A percentile compares a stretch with the other conserved stretches of the same genome.
Evolutionary conservation across 2,329 filamentous ascomycete genomes (phyloP).

Genomic region (Cadophora gregata): DNA sequence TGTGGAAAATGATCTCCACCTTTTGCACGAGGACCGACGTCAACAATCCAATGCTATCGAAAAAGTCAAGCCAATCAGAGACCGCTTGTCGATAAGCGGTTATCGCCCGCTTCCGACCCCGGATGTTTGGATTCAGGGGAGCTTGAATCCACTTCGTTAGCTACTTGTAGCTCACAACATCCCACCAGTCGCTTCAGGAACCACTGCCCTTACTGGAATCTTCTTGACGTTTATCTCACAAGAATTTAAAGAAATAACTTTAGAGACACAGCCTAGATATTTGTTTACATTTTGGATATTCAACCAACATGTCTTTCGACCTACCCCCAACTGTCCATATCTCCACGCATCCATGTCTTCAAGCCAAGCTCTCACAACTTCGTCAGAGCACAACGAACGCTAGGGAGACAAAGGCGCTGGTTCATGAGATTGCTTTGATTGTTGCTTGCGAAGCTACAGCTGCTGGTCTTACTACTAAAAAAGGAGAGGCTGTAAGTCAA

Average conservation of each 20-base stretch:
- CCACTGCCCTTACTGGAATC: background rate
- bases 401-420: constrained; percentile 78
- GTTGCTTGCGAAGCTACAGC: constrained; percentile 83
- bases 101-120: constrained; percentile 20
- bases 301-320: constrained; percentile 41
- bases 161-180: constrained; percentile 11
- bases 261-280: background rate
- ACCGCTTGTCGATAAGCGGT: constrained; percentile 22
- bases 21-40: constrained; percentile 17
- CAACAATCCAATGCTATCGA: constrained; percentile 2
- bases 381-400: constrained; percentile 74
- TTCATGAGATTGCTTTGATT: constrained; percentile 86
- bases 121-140: constrained; percentile 19
- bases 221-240: background rate
- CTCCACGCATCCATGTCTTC: constrained; percentile 84
- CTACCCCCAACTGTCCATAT: constrained; percentile 73
- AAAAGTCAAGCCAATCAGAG: constrained; percentile 18
- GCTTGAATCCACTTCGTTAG: constrained; percentile 13
- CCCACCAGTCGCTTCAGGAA: constrained; percentile 7
- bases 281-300: background rate
- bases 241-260: background rate
- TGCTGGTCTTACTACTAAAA: constrained; percentile 59
- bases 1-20: constrained; percentile 4
- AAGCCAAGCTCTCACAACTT: constrained; percentile 88
- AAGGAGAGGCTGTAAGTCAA: constrained; percentile 65